A percentile compares a stretch with the other conserved stretches of the same genome.
Conservation (phyloP, 148 eudicot genomes). For the Cornus kousa region DNA sequence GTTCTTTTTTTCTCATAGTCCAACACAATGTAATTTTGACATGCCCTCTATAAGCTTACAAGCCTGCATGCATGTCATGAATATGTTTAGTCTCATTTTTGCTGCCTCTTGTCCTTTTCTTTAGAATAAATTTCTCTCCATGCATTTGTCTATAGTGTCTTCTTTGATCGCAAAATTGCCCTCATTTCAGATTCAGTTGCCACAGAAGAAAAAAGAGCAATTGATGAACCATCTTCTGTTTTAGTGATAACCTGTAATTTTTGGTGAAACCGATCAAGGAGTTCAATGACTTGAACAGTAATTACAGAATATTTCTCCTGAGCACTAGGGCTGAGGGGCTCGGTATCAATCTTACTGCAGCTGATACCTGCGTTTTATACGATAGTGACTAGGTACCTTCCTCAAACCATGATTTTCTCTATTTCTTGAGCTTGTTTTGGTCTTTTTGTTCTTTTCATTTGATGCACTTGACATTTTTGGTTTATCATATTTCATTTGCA, state of each 20-base stretch:
- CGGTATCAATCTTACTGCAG: constrained; percentile 96
- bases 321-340: constrained; percentile 99
- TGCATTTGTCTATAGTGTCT: neutral
- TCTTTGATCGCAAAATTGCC: neutral
- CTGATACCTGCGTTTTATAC: constrained; percentile 95
- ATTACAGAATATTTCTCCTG: constrained; percentile 52
- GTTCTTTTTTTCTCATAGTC: neutral
- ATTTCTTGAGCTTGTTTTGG: neutral
- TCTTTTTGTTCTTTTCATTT: neutral
- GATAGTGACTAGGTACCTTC: constrained; percentile 94
- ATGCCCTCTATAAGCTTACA: no score
- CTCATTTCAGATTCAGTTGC: neutral
- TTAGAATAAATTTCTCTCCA: neutral
- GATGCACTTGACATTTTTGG: neutral
- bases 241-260: neutral
- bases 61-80: no score
- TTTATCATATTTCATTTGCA: constrained; percentile 13
- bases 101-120: neutral
- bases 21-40: no score
- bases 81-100: neutral
- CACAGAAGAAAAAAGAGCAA: neutral
- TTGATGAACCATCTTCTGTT: neutral
- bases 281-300: constrained; percentile 72
- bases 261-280: constrained; percentile 61
- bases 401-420: constrained; percentile 1